Evolutionary conservation across 2,329 filamentous ascomycete species (phyloP).

Genomic region (Scleromitrula shiraiana): DNA sequence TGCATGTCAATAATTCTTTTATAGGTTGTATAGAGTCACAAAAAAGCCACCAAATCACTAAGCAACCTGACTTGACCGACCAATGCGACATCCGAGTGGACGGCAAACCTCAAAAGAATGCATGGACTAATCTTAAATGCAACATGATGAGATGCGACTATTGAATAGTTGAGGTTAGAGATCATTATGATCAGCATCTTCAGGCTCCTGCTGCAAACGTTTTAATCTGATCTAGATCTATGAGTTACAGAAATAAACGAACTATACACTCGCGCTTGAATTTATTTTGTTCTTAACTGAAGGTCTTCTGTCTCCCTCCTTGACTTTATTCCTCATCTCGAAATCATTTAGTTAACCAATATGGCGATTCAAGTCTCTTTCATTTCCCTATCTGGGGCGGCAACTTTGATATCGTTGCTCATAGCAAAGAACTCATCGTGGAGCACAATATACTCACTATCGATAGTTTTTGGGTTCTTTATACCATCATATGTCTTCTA

Average conservation of each 20-base stretch:
- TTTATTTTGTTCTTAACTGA: neutral
- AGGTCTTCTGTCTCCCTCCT: neutral
- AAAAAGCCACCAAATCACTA: no score
- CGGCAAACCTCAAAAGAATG: no score
- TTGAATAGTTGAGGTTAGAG: no score
- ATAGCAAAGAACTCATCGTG: constrained; percentile 16
- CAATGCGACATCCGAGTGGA: no score
- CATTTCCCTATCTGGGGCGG: constrained; percentile 1
- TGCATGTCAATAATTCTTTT: no score
- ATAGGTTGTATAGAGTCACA: no score
- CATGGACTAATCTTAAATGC: no score
- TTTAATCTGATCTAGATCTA: neutral
- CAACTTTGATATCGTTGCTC: constrained; percentile 11
- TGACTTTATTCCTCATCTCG: neutral
- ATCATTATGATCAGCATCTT: no score
- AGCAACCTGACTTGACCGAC: no score
- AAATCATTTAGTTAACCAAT: neutral
- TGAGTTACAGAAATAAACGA: neutral
- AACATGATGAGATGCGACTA: no score
- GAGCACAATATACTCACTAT: constrained; percentile 10
- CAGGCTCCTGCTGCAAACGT: no score
- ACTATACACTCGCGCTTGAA: neutral
- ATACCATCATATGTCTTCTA: constrained; percentile 31
- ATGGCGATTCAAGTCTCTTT: constrained; percentile 5
- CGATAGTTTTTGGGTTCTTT: constrained; percentile 14